Evolutionary conservation across 257 asterid genomes (phyloP).

Genomic region (Echium plantagineum): DNA sequence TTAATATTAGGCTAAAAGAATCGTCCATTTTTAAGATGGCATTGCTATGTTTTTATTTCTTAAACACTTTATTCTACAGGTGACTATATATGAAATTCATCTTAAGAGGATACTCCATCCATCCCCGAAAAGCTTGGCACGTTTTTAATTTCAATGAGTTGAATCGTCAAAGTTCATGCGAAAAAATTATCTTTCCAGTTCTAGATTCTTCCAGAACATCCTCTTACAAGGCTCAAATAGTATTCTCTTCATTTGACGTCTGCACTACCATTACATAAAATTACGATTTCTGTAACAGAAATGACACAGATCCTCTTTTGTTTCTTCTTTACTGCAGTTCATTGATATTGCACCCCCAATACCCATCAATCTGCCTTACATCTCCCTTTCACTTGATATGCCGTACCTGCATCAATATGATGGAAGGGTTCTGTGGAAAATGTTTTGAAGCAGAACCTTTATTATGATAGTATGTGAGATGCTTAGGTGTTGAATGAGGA

Average conservation of each 20-base stretch:
- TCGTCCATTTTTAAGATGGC: background rate
- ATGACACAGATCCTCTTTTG: background rate
- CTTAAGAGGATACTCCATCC: background rate
- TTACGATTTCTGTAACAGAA: background rate
- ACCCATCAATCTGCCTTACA: background rate
- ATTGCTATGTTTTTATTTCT: background rate
- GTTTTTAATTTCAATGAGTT: too few species aligned
- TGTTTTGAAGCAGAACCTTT: too few species aligned
- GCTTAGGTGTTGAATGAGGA: too few species aligned
- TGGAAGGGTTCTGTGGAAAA: too few species aligned
- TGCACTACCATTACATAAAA: too few species aligned
- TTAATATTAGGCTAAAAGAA: background rate
- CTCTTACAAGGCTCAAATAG: background rate
- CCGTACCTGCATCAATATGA: too few species aligned
- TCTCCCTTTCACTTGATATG: too few species aligned
- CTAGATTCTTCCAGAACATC: background rate
- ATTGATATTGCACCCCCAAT: background rate
- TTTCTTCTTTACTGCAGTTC: too few species aligned
- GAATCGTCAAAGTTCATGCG: background rate
- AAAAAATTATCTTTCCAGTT: background rate
- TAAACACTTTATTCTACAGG: background rate
- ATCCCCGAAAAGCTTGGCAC: too few species aligned
- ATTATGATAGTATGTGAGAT: too few species aligned
- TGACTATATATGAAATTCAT: background rate
- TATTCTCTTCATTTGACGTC: background rate